A percentile compares a stretch with the other conserved stretches of the same genome.
phyloP scores from a whole-genome alignment of 495 filamentous ascomycete species.

The Delitschia confertaspora region DNA sequence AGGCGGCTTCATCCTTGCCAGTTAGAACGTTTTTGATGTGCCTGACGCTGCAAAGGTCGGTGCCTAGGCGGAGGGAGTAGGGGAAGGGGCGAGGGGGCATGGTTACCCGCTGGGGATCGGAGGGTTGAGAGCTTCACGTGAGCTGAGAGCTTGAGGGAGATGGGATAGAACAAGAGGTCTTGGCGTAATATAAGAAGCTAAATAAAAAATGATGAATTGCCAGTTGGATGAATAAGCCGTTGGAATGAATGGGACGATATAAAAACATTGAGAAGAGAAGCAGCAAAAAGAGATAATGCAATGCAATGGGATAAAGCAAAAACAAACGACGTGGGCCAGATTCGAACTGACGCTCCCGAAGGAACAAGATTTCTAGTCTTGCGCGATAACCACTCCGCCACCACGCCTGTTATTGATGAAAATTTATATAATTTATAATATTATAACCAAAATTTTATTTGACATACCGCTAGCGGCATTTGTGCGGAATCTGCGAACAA shows the following conservation, averaged over 20 bases:
- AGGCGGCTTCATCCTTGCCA: too few relatives aligned
- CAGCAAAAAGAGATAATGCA: not conserved
- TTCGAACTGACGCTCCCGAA: constrained; percentile 32
- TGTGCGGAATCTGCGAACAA: too few relatives aligned
- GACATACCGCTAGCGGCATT: not conserved
- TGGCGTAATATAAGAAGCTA: too few relatives aligned
- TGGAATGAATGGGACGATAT: too few relatives aligned
- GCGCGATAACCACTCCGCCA: constrained; percentile 37
- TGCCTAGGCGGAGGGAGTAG: constrained; percentile 13
- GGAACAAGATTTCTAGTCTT: constrained; percentile 37
- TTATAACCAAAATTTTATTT: not conserved
- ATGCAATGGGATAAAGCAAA: constrained; percentile 1
- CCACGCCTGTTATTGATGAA: constrained; percentile 18
- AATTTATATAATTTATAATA: not conserved
- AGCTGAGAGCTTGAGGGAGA: too few relatives aligned
- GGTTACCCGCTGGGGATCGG: too few relatives aligned
- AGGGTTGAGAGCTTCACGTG: too few relatives aligned
- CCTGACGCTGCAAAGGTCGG: constrained; percentile 11
- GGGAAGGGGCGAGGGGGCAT: constrained; percentile 21
- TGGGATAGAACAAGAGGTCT: too few relatives aligned
- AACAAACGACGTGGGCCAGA: constrained; percentile 23
- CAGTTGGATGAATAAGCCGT: too few relatives aligned
- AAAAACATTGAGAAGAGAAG: too few relatives aligned
- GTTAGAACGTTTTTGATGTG: constrained; percentile 7
- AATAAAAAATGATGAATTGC: too few relatives aligned